Evolutionary conservation across 768 basidiomycete species (phyloP).

Genomic region (Tubosaeta sp.): DNA sequence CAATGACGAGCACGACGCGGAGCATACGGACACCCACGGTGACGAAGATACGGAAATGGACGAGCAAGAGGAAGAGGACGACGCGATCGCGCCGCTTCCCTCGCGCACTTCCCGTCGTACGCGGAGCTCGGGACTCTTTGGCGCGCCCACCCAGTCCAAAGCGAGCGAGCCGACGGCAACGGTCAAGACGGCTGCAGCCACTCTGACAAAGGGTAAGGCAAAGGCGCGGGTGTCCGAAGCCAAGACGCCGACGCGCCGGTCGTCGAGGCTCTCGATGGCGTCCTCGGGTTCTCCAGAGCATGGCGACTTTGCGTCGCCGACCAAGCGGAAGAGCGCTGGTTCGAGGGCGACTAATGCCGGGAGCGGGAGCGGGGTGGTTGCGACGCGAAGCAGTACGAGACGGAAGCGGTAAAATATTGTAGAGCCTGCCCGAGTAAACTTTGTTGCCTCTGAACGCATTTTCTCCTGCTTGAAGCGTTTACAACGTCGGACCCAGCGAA

Average conservation of each 20-base stretch:
- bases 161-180: neutral
- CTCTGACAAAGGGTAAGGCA: slow-evolving; percentile 13
- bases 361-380: slow-evolving; percentile 9
- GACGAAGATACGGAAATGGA: slow-evolving; percentile 16
- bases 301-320: slow-evolving; percentile 22
- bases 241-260: slow-evolving; percentile 32
- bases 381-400: slow-evolving; percentile 29
- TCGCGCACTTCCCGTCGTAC: slow-evolving; percentile 19
- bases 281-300: slow-evolving; percentile 33
- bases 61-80: slow-evolving; percentile 34
- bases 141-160: slow-evolving; percentile 10
- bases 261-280: slow-evolving; percentile 36
- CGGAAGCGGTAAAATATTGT: slow-evolving; percentile 23
- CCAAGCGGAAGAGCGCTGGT: slow-evolving; percentile 22
- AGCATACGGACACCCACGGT: slow-evolving; percentile 21
- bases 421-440: neutral
- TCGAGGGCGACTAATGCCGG: slow-evolving; percentile 8
- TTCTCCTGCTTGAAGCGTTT: neutral
- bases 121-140: slow-evolving; percentile 10
- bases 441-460: neutral
- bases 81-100: slow-evolving; percentile 33
- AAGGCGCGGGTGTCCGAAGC: slow-evolving; percentile 17
- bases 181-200: neutral
- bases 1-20: slow-evolving; percentile 24
- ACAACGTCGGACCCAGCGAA: neutral